Conservation (phyloP, 176 grass and related monocot species). For the Oryza punctata region DNA sequence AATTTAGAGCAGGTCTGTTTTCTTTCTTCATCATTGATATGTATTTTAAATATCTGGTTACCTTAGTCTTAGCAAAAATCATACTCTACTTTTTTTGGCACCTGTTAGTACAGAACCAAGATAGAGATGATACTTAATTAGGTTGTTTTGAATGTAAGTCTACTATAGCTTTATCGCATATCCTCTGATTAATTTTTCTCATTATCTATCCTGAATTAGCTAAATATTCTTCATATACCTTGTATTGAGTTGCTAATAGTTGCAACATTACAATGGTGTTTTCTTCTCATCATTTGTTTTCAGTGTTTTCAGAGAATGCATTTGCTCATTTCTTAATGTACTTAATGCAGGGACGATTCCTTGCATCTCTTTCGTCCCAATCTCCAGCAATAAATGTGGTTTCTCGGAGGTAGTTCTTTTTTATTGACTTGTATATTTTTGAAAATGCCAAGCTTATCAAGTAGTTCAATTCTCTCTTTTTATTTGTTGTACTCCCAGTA, state of each 20-base stretch:
- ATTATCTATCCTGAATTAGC: background rate
- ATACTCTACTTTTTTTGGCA: slow-evolving; percentile 13
- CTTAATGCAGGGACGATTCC: slow-evolving; percentile 73
- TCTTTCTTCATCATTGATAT: slow-evolving; percentile 23
- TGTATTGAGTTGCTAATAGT: slow-evolving; percentile 1
- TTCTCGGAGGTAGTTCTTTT: slow-evolving; percentile 64
- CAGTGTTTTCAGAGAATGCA: slow-evolving; percentile 25
- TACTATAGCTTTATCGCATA: slow-evolving; percentile 1
- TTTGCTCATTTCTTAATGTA: slow-evolving; percentile 18
- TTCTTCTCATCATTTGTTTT: slow-evolving; percentile 20
- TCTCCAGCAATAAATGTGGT: slow-evolving; percentile 90
- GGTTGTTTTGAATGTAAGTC: slow-evolving; percentile 7
- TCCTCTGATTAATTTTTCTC: background rate
- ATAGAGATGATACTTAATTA: slow-evolving; percentile 4
- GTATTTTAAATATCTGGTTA: slow-evolving; percentile 15
- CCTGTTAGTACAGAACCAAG: slow-evolving; percentile 10
- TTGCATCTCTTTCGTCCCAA: slow-evolving; percentile 75
- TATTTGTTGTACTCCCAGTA: slow-evolving; percentile 46
- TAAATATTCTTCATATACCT: background rate
- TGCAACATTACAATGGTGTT: background rate
- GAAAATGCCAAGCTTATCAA: slow-evolving; percentile 22
- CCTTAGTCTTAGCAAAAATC: background rate
- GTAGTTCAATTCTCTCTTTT: slow-evolving; percentile 4
- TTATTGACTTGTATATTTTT: slow-evolving; percentile 6
- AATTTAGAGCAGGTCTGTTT: slow-evolving; percentile 76